Evolutionary conservation across 2,329 filamentous ascomycete species (phyloP).

Genomic region (Zymoseptoria passerinii): DNA sequence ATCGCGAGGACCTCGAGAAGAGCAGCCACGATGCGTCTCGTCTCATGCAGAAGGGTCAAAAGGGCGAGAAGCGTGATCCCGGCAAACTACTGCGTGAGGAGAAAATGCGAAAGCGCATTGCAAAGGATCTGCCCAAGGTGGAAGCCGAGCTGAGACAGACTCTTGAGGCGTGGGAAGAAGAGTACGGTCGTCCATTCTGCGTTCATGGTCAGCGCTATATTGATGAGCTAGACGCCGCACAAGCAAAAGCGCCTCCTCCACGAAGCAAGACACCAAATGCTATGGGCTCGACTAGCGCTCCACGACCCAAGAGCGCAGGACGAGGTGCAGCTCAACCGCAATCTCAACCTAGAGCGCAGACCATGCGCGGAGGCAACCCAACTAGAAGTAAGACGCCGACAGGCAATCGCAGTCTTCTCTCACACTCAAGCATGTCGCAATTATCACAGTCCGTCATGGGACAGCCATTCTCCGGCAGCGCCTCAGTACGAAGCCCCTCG

Average conservation of each 20-base stretch:
- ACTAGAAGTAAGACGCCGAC: constrained; percentile 39
- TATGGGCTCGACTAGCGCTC: constrained; percentile 17
- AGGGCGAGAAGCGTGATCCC: constrained; percentile 89
- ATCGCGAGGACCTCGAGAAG: constrained; percentile 77
- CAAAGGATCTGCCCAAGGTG: constrained; percentile 91
- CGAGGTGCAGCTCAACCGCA: constrained; percentile 10
- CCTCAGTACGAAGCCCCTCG: constrained; percentile 47
- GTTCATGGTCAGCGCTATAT: constrained; percentile 89
- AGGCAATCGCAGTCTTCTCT: constrained; percentile 24
- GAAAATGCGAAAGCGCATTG: constrained; percentile 96
- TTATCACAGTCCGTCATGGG: constrained; percentile 26
- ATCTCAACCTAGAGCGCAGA: constrained; percentile 28
- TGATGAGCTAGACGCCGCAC: constrained; percentile 64
- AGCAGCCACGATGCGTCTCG: constrained; percentile 94
- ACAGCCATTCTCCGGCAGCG: constrained; percentile 14
- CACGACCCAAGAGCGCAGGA: constrained; percentile 25
- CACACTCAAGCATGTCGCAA: constrained; percentile 20
- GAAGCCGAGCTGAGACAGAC: constrained; percentile 71
- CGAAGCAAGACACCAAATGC: constrained; percentile 57
- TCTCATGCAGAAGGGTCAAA: constrained; percentile 81
- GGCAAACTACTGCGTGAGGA: constrained; percentile 90
- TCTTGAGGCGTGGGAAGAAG: constrained; percentile 85
- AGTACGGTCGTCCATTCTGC: constrained; percentile 86
- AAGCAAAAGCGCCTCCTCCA: constrained; percentile 49
- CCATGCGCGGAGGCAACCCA: constrained; percentile 35